Evolutionary conservation across 208 protist genomes (phyloP).

Genomic region (Trypanosoma avium): DNA sequence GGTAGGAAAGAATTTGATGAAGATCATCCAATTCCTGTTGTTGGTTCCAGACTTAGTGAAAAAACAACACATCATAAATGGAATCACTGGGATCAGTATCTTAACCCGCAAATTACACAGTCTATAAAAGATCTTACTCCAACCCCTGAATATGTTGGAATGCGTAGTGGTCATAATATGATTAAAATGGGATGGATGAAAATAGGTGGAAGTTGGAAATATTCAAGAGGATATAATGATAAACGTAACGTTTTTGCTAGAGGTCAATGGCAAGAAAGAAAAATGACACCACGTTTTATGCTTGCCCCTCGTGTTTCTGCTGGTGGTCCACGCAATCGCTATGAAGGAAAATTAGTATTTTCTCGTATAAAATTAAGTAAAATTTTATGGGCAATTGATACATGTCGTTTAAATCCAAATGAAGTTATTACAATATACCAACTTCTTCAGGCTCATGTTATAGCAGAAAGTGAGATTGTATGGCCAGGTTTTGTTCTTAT

Average conservation of each 20-base stretch:
- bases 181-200: constrained; percentile 92
- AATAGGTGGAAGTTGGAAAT: constrained; percentile 89
- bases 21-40: constrained; percentile 80
- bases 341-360: constrained; percentile 83
- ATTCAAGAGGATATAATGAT: constrained; percentile 83
- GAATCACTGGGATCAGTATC: constrained; percentile 86
- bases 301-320: constrained; percentile 84
- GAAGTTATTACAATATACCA: constrained; percentile 89
- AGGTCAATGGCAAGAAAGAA: constrained; percentile 89
- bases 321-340: constrained; percentile 79
- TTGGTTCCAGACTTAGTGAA: constrained; percentile 75
- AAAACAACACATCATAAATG: constrained; percentile 78
- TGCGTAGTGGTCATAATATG: constrained; percentile 81
- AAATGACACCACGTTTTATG: constrained; percentile 92
- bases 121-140: constrained; percentile 65
- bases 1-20: constrained; percentile 80
- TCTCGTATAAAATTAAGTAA: constrained; percentile 68
- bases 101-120: constrained; percentile 84
- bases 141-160: constrained; percentile 84
- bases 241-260: constrained; percentile 69
- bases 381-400: constrained; percentile 88
- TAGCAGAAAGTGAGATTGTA: constrained; percentile 72
- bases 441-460: constrained; percentile 66
- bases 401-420: constrained; percentile 83
- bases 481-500: constrained; percentile 89